Evolutionary conservation across 83 land plant genomes (phyloP).

Genomic region (Picea abies): DNA sequence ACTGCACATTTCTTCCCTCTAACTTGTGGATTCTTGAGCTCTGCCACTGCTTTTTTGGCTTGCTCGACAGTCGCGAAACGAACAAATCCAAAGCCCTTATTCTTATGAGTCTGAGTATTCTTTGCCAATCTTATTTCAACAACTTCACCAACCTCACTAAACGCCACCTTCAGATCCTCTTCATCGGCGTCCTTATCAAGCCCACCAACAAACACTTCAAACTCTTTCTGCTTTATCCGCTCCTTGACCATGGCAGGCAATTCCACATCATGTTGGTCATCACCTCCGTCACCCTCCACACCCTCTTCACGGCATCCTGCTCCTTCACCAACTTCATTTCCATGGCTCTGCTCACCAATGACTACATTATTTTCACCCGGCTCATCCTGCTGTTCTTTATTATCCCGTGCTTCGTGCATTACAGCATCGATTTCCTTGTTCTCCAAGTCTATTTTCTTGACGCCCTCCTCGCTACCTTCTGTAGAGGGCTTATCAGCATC

Average conservation of each 20-base stretch:
- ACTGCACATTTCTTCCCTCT: too few relatives aligned
- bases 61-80: constrained; percentile 38
- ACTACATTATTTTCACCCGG: neutral
- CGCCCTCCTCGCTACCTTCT: too few relatives aligned
- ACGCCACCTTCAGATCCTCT: constrained; percentile 26
- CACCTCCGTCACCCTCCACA: constrained; percentile 3
- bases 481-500: too few relatives aligned
- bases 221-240: constrained; percentile 20
- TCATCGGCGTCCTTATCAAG: constrained; percentile 19
- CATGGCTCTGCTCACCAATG: neutral
- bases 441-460: too few relatives aligned
- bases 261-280: constrained; percentile 2
- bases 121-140: constrained; percentile 40
- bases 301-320: constrained; percentile 4
- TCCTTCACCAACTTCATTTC: constrained; percentile 3
- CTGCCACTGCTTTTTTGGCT: constrained; percentile 37
- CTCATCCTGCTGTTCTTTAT: neutral
- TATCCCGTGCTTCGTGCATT: neutral
- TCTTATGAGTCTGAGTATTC: constrained; percentile 39
- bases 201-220: constrained; percentile 28
- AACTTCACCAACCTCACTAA: constrained; percentile 43
- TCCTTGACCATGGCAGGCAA: constrained; percentile 13
- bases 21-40: neutral
- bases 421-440: constrained; percentile 11
- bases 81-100: constrained; percentile 51